Conservation (phyloP, 2,329 filamentous ascomycete genomes). For the Rhynchosporium secalis region DNA sequence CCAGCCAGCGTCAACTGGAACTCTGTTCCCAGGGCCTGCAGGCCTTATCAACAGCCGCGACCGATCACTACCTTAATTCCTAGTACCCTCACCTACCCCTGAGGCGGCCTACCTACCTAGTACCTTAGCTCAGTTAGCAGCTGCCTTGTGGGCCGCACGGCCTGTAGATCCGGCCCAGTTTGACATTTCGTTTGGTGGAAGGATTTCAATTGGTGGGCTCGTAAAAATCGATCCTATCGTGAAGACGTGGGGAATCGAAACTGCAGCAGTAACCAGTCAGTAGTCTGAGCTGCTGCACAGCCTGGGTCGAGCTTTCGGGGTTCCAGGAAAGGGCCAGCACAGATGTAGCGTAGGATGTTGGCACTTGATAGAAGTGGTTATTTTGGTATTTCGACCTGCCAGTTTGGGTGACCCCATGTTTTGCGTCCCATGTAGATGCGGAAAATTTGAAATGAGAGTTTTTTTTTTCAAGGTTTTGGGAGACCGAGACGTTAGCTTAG, state of each 20-base stretch:
- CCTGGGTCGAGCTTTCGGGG: slow-evolving; percentile 1
- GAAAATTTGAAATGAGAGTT: neutral
- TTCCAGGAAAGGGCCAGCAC: neutral
- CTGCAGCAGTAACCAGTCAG: slow-evolving; percentile 6
- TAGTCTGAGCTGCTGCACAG: slow-evolving; percentile 8
- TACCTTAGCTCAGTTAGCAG: too few relatives aligned
- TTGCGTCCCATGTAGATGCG: neutral
- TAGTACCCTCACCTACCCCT: too few relatives aligned
- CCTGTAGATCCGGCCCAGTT: slow-evolving; percentile 4
- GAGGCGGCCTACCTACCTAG: too few relatives aligned
- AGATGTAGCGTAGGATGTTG: neutral
- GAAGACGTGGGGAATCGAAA: slow-evolving; percentile 1
- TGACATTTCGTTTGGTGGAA: neutral
- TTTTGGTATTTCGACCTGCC: slow-evolving; percentile 4
- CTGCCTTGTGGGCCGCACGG: neutral
- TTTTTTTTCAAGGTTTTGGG: neutral
- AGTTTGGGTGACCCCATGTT: neutral
- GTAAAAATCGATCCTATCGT: slow-evolving; percentile 4
- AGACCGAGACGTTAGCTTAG: neutral
- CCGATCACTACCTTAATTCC: too few relatives aligned
- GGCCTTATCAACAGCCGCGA: slow-evolving; percentile 14
- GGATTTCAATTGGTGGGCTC: slow-evolving; percentile 11
- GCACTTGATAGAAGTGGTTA: neutral
- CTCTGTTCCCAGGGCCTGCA: neutral
- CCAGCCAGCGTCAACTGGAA: slow-evolving; percentile 7